Evolutionary conservation across 2,329 filamentous ascomycete genomes (phyloP).

Genomic region (Ceratocystis cubensis): DNA sequence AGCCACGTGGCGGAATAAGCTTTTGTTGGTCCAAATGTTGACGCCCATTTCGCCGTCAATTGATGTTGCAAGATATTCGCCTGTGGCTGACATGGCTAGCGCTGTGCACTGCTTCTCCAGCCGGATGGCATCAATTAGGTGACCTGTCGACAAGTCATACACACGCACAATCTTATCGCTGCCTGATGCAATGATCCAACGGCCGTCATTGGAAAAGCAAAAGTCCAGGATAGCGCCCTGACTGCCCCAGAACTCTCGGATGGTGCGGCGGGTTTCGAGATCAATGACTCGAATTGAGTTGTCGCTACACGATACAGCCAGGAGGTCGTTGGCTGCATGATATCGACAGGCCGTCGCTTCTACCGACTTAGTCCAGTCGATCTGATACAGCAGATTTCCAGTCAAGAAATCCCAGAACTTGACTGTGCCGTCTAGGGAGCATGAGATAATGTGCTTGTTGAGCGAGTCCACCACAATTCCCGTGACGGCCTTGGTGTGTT

Average conservation of each 20-base stretch:
- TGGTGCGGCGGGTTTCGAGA: conserved; percentile 75
- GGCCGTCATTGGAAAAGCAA: conserved; percentile 81
- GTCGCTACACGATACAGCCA: conserved; percentile 83
- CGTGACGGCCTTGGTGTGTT: conserved; percentile 70
- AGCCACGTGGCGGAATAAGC: conserved; percentile 77
- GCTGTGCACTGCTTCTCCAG: conserved; percentile 68
- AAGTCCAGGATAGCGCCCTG: conserved; percentile 63
- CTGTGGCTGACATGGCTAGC: conserved; percentile 75
- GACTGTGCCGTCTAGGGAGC: conserved; percentile 77
- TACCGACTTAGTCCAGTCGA: conserved; percentile 57
- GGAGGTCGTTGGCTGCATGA: conserved; percentile 68
- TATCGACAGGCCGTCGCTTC: conserved; percentile 62
- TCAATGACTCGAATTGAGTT: conserved; percentile 79
- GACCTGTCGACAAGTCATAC: conserved; percentile 92
- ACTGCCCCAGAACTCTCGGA: conserved; percentile 85
- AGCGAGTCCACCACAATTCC: conserved; percentile 81
- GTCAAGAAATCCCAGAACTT: conserved; percentile 98
- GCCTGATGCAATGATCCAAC: conserved; percentile 84
- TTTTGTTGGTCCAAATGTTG: conserved; percentile 92
- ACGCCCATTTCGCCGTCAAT: conserved; percentile 73
- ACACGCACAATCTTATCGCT: conserved; percentile 69
- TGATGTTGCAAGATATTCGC: conserved; percentile 87
- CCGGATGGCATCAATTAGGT: conserved; percentile 84
- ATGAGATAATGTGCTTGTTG: conserved; percentile 75
- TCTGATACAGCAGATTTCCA: conserved; percentile 63